Base-by-base conservation (phyloP, 2,329 filamentous ascomycete genomes). In the Diplocarpon mali region DNA sequence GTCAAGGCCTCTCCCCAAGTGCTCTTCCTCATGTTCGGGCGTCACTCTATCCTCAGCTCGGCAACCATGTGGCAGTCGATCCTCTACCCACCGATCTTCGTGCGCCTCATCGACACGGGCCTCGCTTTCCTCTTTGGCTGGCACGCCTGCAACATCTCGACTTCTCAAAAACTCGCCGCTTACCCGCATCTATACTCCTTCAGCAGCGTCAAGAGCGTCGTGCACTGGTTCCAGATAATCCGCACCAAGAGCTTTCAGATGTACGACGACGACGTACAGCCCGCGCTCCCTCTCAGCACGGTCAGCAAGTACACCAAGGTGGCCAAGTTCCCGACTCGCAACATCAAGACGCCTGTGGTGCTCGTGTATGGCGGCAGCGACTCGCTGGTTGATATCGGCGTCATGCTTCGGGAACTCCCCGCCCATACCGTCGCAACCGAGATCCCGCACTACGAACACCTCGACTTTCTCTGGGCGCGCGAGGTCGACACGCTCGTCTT, bases 221-320 rank as follows among this genome's bases (percentile, higher is more conserved):
- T 98, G 0, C 92, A 98, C 62, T 98, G 92, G 92, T 98, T 98
- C 63, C 92, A 98, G 62, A 95, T 98, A 61, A 98, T 98, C 57
- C 83, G 92, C 53, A 95, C 90, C 58, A 85, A 87, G 57, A 88
- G 80, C 20, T 96, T 98, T 64, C 92, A 98, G 64, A 95, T 98
- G 85, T 96, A 89, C 64, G 92, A 98, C 61, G 92, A 98, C 61
- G 90, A 96, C 57, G 76, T 92, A 1, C 84, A 88, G 46, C 81
- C 82, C 24, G 83, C 83, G 0, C 69, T 94, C 48, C 78, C 79
- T 43, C 69, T 89, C 31, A 76, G 75, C 16, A 79, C 79, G 4
- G 75, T 75, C 43, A 80, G 76, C 59, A 88, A 90, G 57, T 95
- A 94, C 66, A 95, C 93, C 63, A 95, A 95, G 62, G 89, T 95